phyloP scores from a whole-genome alignment of 1,139 yeast species.

The Candida dubliniensis region DNA sequence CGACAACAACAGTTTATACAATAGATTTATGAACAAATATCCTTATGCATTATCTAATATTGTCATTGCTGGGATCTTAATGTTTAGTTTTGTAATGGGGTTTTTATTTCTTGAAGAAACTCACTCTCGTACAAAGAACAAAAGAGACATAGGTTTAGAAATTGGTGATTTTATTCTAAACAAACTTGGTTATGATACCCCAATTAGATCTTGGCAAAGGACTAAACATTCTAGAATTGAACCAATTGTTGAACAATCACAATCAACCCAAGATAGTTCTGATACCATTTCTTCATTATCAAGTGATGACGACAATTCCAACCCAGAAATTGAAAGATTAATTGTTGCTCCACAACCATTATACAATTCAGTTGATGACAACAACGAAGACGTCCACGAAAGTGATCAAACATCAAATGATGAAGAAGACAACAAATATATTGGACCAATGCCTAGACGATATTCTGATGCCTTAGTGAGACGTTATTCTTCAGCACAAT shows the following conservation, averaged over 20 bases:
- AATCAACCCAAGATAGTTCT: not conserved
- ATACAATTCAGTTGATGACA: conserved; percentile 1
- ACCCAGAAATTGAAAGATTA: not conserved
- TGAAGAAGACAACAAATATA: conserved; percentile 18
- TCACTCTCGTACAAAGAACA: conserved; percentile 40
- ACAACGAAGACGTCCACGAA: conserved; percentile 6
- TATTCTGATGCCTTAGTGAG: conserved; percentile 41
- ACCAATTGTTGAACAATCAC: not conserved
- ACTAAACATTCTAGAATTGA: not conserved
- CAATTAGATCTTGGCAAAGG: conserved; percentile 36
- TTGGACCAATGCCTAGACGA: conserved; percentile 34
- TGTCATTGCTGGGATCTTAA: conserved; percentile 42
- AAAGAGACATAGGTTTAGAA: conserved; percentile 51
- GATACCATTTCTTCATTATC: not conserved
- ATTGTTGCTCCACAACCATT: conserved; percentile 4
- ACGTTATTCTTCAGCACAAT: conserved; percentile 36
- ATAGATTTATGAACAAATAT: conserved; percentile 18
- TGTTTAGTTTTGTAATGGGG: conserved; percentile 40
- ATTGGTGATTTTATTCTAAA: conserved; percentile 47
- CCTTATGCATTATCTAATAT: conserved; percentile 65
- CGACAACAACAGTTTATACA: conserved; percentile 2
- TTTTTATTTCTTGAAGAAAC: conserved; percentile 63
- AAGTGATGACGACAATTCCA: conserved; percentile 1
- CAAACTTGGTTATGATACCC: conserved; percentile 30
- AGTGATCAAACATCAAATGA: conserved; percentile 5